Evolutionary conservation across 1,284 basidiomycete genomes (phyloP).

Genomic region (Irpex rosettiformis): DNA sequence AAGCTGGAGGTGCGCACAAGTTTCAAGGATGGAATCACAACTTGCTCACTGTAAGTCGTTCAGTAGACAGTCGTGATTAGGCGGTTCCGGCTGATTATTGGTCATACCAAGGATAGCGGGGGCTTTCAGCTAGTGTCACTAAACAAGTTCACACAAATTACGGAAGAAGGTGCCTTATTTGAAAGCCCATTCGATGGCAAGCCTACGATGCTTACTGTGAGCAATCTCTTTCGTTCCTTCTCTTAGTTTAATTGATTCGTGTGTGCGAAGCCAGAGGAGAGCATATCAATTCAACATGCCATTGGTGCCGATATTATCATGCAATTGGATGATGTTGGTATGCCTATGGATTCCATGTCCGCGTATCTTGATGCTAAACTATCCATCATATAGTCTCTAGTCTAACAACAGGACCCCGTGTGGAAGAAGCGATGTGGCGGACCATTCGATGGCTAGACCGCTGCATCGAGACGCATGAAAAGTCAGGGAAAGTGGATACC

Average conservation of each 20-base stretch:
- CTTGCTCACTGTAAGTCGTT: slow-evolving; percentile 59
- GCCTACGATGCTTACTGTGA: slow-evolving; percentile 79
- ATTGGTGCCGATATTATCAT: slow-evolving; percentile 90
- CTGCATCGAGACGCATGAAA: slow-evolving; percentile 71
- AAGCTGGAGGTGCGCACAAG: slow-evolving; percentile 75
- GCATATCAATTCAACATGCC: slow-evolving; percentile 80
- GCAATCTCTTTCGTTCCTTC: slow-evolving; percentile 17
- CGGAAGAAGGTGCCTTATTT: slow-evolving; percentile 83
- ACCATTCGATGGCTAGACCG: slow-evolving; percentile 84
- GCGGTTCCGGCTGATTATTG: slow-evolving; percentile 1
- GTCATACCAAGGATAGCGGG: slow-evolving; percentile 63
- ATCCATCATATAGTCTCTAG: slow-evolving; percentile 53
- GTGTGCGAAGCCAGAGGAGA: slow-evolving; percentile 67
- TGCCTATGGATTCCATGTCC: neutral
- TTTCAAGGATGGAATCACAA: slow-evolving; percentile 86
- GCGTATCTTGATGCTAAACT: neutral
- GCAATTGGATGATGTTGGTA: slow-evolving; percentile 87
- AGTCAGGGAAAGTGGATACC: slow-evolving; percentile 52
- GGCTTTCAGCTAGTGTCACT: slow-evolving; percentile 86
- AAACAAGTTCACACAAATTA: slow-evolving; percentile 79
- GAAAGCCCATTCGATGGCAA: slow-evolving; percentile 79
- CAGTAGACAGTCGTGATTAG: neutral
- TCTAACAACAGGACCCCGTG: slow-evolving; percentile 70
- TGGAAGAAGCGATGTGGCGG: slow-evolving; percentile 79
- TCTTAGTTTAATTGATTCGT: neutral